phyloP scores from a whole-genome alignment of 305 asterid genomes.

The Solanum hybrid region DNA sequence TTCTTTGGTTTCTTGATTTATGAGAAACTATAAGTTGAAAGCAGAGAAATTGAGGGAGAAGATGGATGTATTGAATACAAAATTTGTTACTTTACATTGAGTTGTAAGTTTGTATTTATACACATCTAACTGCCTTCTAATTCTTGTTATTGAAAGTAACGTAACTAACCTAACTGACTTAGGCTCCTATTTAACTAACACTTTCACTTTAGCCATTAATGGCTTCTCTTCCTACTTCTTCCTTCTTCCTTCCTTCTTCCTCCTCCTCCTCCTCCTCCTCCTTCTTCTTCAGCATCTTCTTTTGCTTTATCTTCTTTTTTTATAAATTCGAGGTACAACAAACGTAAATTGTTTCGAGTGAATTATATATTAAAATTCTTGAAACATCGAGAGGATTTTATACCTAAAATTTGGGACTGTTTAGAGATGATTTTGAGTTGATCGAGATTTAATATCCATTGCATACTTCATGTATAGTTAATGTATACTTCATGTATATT shows the following conservation, averaged over 20 bases:
- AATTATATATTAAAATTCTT: too few species aligned
- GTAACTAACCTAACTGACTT: background rate
- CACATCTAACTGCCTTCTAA: background rate
- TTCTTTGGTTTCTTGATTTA: background rate
- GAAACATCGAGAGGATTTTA: background rate
- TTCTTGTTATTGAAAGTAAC: background rate
- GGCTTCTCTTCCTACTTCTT: background rate
- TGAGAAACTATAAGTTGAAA: background rate
- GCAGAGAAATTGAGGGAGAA: background rate
- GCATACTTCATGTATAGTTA: background rate
- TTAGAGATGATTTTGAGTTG: background rate
- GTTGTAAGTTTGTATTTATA: background rate
- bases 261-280: too few species aligned
- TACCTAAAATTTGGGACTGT: background rate
- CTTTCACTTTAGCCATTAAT: background rate
- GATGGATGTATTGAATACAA: background rate
- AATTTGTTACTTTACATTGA: background rate
- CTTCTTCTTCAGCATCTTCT: too few species aligned
- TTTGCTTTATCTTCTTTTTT: too few species aligned
- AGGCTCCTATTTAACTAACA: too few species aligned
- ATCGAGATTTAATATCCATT: background rate
- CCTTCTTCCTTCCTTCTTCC: too few species aligned
- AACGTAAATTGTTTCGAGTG: too few species aligned
- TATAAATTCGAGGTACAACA: background rate
- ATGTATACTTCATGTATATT: too few species aligned